Evolutionary conservation across 495 filamentous ascomycete genomes (phyloP).

Genomic region (Penicillium samsonianum): DNA sequence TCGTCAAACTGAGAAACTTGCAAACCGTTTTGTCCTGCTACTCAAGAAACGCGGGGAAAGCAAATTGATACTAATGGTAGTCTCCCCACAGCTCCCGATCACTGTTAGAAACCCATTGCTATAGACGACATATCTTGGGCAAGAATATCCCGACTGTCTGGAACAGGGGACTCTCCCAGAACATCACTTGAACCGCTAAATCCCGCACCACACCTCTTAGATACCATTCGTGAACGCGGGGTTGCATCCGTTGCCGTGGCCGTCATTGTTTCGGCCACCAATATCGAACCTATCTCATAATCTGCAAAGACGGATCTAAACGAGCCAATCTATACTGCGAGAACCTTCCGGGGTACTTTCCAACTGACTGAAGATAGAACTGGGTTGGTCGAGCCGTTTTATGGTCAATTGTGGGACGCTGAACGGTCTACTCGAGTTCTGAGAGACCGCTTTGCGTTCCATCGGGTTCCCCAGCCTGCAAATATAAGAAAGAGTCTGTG

Average conservation of each 20-base stretch:
- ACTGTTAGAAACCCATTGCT: constrained; percentile 10
- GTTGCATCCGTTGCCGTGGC: constrained; percentile 4
- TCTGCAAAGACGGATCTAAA: background rate
- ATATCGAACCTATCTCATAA: background rate
- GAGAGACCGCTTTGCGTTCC: constrained; percentile 58
- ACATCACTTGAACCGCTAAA: background rate
- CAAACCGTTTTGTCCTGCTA: too few relatives aligned
- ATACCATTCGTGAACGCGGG: constrained; percentile 12
- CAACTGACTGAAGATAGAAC: background rate
- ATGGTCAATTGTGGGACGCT: constrained; percentile 54
- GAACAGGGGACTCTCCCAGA: background rate
- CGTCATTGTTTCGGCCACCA: constrained; percentile 2
- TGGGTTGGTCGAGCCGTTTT: constrained; percentile 26
- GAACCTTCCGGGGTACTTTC: background rate
- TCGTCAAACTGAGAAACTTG: background rate
- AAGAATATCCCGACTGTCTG: background rate
- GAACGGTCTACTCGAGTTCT: constrained; percentile 51
- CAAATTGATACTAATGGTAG: constrained; percentile 20
- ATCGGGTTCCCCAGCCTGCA: constrained; percentile 52
- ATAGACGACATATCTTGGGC: background rate
- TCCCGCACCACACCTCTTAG: background rate
- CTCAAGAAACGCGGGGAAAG: background rate
- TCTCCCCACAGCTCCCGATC: constrained; percentile 17
- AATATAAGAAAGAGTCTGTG: constrained; percentile 12
- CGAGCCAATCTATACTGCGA: background rate